Evolutionary conservation across 306 rosid species (phyloP), one percentile per base, ranked within the genome.

Genomic region (Cucumis hystrix): DNA sequence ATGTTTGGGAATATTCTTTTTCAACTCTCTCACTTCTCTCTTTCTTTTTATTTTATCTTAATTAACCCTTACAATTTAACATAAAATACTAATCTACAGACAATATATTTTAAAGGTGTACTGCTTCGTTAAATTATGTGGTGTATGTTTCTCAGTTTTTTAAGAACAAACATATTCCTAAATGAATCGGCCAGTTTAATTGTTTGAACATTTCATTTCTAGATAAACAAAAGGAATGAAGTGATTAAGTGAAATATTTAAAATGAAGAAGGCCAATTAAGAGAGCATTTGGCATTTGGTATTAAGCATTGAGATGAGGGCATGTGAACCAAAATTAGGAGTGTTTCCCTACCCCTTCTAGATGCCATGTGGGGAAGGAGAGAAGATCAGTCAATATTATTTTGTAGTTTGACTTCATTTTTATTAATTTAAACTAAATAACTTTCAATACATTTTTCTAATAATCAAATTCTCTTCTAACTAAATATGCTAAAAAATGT

Each of bases 271-370:
- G 58, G 21, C 57, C 75, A 69, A 45, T 69, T 64, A 15, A 23
- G 25, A 63, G 21, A 63, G 2, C 69, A 30, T 14, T 39, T 43
- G 13, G 2, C 23, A 30, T 30, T 39, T 43, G 20, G 10, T 13
- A 43, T 69, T 69, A 40, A 23, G 56, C 10, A 45, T 69, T 21
- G 74, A 69, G 37, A 33, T 23, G 30, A 28, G 30, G 39, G 75
- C 57, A 69, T 69, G 75, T 69, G 75, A 69, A 69, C 20, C 75
- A 69, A 69, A 69, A 43, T 45, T 69, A 37, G 17, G 57, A 47
- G 76, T 18, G 39, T 23, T 45, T 47, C n/a, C 39, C 28, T 71
- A 16, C 7, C 30, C 30, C 60, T 71, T 71, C 60, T 71, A 71
- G 60, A 71, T 45, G 76, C 60, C 76, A 71, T 71, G 76, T 71